Evolutionary conservation across 345 rosid species (phyloP).

Genomic region (Hibiscus syriacus): DNA sequence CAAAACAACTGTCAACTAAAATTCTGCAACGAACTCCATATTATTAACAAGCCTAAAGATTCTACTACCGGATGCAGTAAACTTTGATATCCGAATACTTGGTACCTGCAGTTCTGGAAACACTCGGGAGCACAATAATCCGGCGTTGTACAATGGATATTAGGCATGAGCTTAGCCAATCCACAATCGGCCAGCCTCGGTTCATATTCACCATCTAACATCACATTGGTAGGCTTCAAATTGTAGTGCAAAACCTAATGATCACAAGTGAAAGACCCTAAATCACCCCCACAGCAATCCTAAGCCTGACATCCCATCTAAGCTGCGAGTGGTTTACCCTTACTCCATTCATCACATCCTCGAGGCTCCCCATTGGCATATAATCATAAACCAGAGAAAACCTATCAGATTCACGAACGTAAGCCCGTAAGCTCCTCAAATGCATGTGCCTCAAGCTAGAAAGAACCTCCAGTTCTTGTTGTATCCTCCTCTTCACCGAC

Average conservation of each 20-base stretch:
- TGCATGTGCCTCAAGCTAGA: constrained; percentile 76
- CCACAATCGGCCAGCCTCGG: constrained; percentile 81
- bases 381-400: constrained; percentile 83
- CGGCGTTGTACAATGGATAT: constrained; percentile 35
- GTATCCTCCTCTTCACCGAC: constrained; percentile 61
- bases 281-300: constrained; percentile 83
- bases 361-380: constrained; percentile 68
- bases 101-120: constrained; percentile 68
- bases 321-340: constrained; percentile 60
- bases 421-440: constrained; percentile 84
- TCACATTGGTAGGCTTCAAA: constrained; percentile 81
- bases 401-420: constrained; percentile 61
- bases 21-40: too few relatives aligned
- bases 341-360: constrained; percentile 70
- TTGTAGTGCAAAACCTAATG: constrained; percentile 72
- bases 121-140: constrained; percentile 76
- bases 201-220: constrained; percentile 88
- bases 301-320: constrained; percentile 74
- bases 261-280: constrained; percentile 64
- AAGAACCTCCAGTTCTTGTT: constrained; percentile 71
- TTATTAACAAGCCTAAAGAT: too few relatives aligned
- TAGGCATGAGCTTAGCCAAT: constrained; percentile 56
- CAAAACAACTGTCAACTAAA: background rate
- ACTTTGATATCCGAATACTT: background rate
- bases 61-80: background rate